A percentile compares a stretch with the other conserved stretches of the same genome.
Evolutionary conservation across 2,329 filamentous ascomycete genomes (phyloP).

Genomic region (Dissoconium aciculare): DNA sequence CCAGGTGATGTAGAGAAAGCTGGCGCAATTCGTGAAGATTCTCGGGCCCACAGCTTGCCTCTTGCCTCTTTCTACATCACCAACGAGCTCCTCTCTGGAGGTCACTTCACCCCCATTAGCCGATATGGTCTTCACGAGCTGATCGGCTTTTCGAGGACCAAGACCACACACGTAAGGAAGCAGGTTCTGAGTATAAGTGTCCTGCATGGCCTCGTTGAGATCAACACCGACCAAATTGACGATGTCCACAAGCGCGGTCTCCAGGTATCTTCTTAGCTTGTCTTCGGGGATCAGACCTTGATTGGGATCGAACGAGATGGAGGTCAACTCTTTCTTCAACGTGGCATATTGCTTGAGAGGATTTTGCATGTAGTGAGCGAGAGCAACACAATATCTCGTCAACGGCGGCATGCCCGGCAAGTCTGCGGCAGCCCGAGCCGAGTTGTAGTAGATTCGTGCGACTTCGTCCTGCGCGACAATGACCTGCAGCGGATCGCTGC

Average conservation of each 20-base stretch:
- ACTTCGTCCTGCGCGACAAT: conserved; percentile 93
- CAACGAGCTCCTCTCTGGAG: conserved; percentile 74
- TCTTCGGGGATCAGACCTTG: conserved; percentile 81
- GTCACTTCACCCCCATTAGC: conserved; percentile 75
- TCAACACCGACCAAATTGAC: conserved; percentile 94
- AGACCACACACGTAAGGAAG: conserved; percentile 84
- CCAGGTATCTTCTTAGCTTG: conserved; percentile 70
- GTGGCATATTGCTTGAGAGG: conserved; percentile 94
- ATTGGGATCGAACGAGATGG: conserved; percentile 75
- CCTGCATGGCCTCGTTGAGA: conserved; percentile 76
- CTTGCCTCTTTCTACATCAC: conserved; percentile 52
- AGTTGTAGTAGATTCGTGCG: conserved; percentile 89
- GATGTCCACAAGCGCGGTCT: conserved; percentile 97
- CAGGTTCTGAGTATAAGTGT: conserved; percentile 70
- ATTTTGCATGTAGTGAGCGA: conserved; percentile 86
- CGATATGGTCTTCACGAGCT: conserved; percentile 78
- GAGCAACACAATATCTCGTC: conserved; percentile 74
- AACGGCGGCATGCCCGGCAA: conserved; percentile 67
- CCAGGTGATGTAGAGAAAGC: conserved; percentile 81
- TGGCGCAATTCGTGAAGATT: conserved; percentile 94
- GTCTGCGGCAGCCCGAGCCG: conserved; percentile 60
- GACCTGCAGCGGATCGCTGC: conserved; percentile 69
- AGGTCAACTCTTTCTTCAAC: conserved; percentile 72
- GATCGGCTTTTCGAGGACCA: conserved; percentile 77
- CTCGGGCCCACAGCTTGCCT: conserved; percentile 66